Evolutionary conservation across 768 basidiomycete species (phyloP), one percentile per base, ranked within the genome.

Genomic region (Xerocomellus amylosporus): DNA sequence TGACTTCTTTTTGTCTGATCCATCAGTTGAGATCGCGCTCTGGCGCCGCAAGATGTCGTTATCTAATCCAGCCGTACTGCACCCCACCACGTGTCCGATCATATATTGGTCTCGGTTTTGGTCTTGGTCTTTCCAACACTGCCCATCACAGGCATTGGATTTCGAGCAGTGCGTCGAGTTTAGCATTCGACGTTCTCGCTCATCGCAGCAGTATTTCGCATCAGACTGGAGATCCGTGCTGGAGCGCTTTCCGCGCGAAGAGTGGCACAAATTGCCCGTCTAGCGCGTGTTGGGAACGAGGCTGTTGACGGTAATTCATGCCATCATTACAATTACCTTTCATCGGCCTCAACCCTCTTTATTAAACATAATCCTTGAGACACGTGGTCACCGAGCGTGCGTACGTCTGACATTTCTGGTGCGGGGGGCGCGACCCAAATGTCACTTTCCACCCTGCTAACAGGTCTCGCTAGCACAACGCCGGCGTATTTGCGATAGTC

Each of bases 261-360:
- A 42, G 62, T 63, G 65, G 57, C 45, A 54, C 58, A 10, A 37
- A 22, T 57, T 51, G 30, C 30, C 61, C 55, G 53, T 65, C 46
- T 54, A 47, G 37, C 59, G 61, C 67, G 64, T 69, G 67, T 68
- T 60, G 38, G 54, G 19, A 65, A 63, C 58, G 68, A 69, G 68
- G 67, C 61, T 54, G 61, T 42, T 42, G 51, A 63, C 63, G 61
- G 64, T 53, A 54, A 65, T 70, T 58, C 63, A 31, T 48, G 37
- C 49, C 54, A 62, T 55, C 56, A 60, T 58, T 58, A 46, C 61
- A 58, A 67, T 57, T 55, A 47, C 55, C 56, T 37, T 44, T 57
- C 66, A 61, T 65, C 57, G 56, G 58, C 64, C 55, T 57, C 58
- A 59, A 58, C 59, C 56, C 51, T 52, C 46, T 30, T 61, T 40